phyloP scores from a whole-genome alignment of 805 yeast genomes.

The Millerozyma miso region DNA sequence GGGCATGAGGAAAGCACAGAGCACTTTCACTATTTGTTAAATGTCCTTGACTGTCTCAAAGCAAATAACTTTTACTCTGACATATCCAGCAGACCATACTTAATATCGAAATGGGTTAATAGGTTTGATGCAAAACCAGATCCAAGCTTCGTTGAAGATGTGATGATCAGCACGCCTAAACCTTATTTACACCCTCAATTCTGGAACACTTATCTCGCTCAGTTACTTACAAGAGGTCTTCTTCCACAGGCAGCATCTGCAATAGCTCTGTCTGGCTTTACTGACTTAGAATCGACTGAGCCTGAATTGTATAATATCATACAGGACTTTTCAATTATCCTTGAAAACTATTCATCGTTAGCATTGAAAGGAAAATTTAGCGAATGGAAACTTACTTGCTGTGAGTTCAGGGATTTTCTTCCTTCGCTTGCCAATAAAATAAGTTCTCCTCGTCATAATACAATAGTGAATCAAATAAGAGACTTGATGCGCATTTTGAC shows the following conservation, averaged over 20 bases:
- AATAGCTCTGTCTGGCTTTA: conserved; percentile 40
- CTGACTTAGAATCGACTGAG: conserved; percentile 27
- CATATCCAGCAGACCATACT: conserved; percentile 37
- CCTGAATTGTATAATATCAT: conserved; percentile 33
- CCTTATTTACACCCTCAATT: conserved; percentile 51
- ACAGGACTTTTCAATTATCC: conserved; percentile 35
- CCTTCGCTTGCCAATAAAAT: conserved; percentile 20
- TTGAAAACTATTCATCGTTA: conserved; percentile 39
- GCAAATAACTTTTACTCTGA: conserved; percentile 44
- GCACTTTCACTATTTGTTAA: conserved; percentile 39
- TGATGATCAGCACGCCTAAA: conserved; percentile 38
- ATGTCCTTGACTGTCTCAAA: conserved; percentile 55
- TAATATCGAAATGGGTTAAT: conserved; percentile 61
- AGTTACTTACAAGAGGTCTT: conserved; percentile 57
- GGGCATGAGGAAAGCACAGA: conserved; percentile 20
- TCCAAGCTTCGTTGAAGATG: conserved; percentile 43
- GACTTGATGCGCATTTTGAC: conserved; percentile 42
- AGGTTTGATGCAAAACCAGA: conserved; percentile 66
- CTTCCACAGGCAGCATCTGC: conserved; percentile 52
- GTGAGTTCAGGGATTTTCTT: conserved; percentile 45
- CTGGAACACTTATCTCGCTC: conserved; percentile 59
- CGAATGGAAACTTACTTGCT: conserved; percentile 48
- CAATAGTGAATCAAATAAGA: conserved; percentile 32
- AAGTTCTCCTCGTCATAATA: conserved; percentile 18
- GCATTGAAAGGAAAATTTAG: conserved; percentile 39